phyloP scores from a whole-genome alignment of 306 rosid genomes.

The Cucumis melo region DNA sequence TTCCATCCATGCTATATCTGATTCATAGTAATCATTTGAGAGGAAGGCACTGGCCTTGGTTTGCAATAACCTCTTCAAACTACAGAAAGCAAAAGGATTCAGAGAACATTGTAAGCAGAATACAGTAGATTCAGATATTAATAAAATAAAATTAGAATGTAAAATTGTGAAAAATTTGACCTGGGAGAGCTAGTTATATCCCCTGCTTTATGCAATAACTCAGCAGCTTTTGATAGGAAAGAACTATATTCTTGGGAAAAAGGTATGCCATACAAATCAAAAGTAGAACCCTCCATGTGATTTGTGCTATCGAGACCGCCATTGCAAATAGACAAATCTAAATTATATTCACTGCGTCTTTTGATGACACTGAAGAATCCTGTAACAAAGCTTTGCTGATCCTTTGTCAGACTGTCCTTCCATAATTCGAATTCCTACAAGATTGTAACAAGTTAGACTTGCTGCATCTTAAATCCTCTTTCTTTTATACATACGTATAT shows the following conservation, averaged over 20 bases:
- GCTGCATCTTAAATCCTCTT: slow-evolving; percentile 5
- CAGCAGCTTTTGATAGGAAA: slow-evolving; percentile 56
- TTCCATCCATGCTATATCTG: slow-evolving; percentile 90
- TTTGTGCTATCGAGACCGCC: slow-evolving; percentile 5
- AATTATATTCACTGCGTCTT: slow-evolving; percentile 45
- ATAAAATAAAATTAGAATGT: background rate
- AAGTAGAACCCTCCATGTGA: slow-evolving; percentile 13
- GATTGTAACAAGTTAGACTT: slow-evolving; percentile 14
- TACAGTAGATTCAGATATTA: background rate
- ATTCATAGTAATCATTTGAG: slow-evolving; percentile 81
- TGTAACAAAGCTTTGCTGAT: slow-evolving; percentile 49
- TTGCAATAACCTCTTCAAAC: slow-evolving; percentile 81
- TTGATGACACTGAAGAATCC: slow-evolving; percentile 69
- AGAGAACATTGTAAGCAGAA: slow-evolving; percentile 5
- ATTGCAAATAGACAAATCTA: slow-evolving; percentile 29
- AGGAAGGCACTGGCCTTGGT: slow-evolving; percentile 84
- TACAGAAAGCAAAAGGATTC: slow-evolving; percentile 21
- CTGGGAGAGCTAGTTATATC: slow-evolving; percentile 47
- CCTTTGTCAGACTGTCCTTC: slow-evolving; percentile 51
- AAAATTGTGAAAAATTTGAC: slow-evolving; percentile 23
- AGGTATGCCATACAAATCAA: slow-evolving; percentile 53
- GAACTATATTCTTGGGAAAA: slow-evolving; percentile 64
- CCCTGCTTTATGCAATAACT: slow-evolving; percentile 77
- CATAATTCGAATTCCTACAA: slow-evolving; percentile 74
- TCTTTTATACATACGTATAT: background rate